phyloP scores from a whole-genome alignment of 2,329 filamentous ascomycete genomes.

The Pseudogymnoascus sp. region DNA sequence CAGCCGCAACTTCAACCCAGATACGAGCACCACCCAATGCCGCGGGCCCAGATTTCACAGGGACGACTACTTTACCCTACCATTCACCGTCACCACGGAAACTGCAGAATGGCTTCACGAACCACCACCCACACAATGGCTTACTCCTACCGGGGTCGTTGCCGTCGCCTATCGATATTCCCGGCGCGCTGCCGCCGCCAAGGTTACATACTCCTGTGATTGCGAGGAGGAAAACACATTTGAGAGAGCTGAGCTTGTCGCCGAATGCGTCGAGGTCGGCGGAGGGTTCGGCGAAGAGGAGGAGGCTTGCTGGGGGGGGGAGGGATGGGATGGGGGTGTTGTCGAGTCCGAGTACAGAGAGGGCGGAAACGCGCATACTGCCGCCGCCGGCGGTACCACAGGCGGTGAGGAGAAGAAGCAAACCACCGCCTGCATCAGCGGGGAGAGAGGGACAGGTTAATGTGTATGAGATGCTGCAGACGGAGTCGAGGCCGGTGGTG shows the following conservation, averaged over 20 bases:
- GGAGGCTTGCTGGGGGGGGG: background rate
- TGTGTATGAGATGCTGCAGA: background rate
- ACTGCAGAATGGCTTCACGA: background rate
- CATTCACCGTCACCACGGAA: background rate
- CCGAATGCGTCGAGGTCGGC: background rate
- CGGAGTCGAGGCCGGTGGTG: background rate
- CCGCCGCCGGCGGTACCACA: background rate
- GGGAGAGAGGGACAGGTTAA: background rate
- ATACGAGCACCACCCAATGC: background rate
- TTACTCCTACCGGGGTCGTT: background rate
- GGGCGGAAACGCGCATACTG: constrained; percentile 14
- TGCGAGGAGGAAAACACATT: background rate
- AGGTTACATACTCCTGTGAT: background rate
- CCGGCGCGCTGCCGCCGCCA: background rate
- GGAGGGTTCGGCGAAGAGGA: background rate
- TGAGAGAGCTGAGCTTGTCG: background rate
- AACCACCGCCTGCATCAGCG: background rate
- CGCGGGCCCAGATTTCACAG: background rate
- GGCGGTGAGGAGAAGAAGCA: no score
- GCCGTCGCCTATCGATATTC: background rate
- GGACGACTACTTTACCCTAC: background rate
- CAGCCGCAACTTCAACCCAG: background rate
- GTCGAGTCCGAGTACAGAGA: background rate
- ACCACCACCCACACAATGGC: background rate
- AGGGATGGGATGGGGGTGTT: background rate